Evolutionary conservation across 2,329 filamentous ascomycete species (phyloP), one percentile per base, ranked within the genome.

Genomic region (Pseudocercospora musae): DNA sequence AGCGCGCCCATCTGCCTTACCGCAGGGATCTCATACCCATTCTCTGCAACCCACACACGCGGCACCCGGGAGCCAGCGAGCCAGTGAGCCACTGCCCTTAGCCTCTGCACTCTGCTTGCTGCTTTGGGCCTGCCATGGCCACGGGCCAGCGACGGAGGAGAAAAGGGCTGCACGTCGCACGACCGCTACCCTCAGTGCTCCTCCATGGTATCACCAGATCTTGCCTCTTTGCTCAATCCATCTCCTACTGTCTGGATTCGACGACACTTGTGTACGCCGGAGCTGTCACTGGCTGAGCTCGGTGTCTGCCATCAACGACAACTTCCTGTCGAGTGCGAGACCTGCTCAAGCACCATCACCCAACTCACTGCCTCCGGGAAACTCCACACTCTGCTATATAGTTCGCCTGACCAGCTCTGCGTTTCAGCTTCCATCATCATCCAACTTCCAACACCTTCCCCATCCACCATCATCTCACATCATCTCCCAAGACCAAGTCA

Each of bases 21-120:
- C 65, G 72, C 75, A 72, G 70, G 77, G 75, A 75, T 77, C 70
- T 71, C 70, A 71, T 72, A 73, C 73, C 70, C 72, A 66, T 67
- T 57, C 69, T 66, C 72, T 76, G 75, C 74, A 76, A 77, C 76
- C 68, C 77, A 77, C 76, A 73, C 66, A 73, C 76, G 76, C 75
- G 77, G 76, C 74, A 75, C 74, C 77, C 76, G 77, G 73, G 58
- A 72, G 69, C 73, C 68, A 68, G 62, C 60, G 64, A 69, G 69
- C 69, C 68, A 68, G 62, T 61, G 64, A 69, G 69, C 69, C 66
- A 75, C 74, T 75, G 52, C 62, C 74, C 76, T 71, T 73, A 71
- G 76, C 76, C 70, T 73, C 74, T 74, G 70, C 72, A 75, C 70
- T 73, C 67, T 69, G 65, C 68, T 71, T 74, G 69, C 70, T 71